Evolutionary conservation across 257 asterid genomes (phyloP).

Genomic region (Thymus mandschuricus): DNA sequence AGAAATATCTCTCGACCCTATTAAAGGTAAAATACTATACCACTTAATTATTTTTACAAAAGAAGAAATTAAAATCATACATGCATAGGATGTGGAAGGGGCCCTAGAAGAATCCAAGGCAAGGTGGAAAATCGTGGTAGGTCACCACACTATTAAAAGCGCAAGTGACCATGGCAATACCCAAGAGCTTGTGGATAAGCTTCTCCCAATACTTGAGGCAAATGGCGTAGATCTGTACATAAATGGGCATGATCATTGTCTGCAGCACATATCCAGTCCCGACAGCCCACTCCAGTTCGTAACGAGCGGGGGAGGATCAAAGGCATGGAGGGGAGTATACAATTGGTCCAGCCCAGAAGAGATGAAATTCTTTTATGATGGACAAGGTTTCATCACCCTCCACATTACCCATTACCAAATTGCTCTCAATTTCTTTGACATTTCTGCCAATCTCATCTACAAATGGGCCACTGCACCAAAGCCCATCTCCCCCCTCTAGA

Average conservation of each 20-base stretch:
- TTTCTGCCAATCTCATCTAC: slow-evolving; percentile 43
- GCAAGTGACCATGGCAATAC: slow-evolving; percentile 70
- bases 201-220: slow-evolving; percentile 70
- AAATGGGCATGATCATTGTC: slow-evolving; percentile 55
- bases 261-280: slow-evolving; percentile 44
- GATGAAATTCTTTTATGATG: slow-evolving; percentile 47
- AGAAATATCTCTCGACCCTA: slow-evolving; percentile 46
- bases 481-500: no score
- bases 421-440: slow-evolving; percentile 43
- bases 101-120: slow-evolving; percentile 53
- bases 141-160: slow-evolving; percentile 77
- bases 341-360: slow-evolving; percentile 33
- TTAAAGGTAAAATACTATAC: slow-evolving; percentile 36
- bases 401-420: slow-evolving; percentile 39
- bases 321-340: slow-evolving; percentile 48
- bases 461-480: slow-evolving; percentile 31
- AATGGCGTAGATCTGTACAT: slow-evolving; percentile 49
- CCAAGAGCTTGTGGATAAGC: slow-evolving; percentile 48
- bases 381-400: slow-evolving; percentile 51
- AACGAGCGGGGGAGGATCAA: slow-evolving; percentile 54
- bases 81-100: slow-evolving; percentile 51
- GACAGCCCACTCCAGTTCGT: slow-evolving; percentile 47
- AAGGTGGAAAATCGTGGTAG: slow-evolving; percentile 74
- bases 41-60: no score
- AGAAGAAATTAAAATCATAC: no score